These are phyloP conservation scores for Periconia macrospinosa DNA, from an alignment of 2,329 filamentous ascomycete species.

Conservation along the genomic window DNA sequence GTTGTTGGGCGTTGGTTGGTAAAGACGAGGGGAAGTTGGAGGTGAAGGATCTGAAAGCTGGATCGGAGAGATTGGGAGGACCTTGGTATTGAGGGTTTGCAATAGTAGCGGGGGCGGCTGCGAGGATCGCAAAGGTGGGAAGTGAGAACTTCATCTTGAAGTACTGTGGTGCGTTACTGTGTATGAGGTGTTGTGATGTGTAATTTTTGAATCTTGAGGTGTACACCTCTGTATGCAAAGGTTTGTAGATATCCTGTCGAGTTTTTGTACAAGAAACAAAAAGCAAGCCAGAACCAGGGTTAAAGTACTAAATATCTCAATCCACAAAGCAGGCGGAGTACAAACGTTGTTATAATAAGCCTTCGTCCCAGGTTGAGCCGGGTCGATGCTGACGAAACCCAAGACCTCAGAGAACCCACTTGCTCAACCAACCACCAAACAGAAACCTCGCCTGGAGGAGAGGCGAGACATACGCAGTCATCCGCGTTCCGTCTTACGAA, in stretches of 20 bases:
- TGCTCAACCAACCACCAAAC: not conserved
- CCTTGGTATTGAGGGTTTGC: not conserved
- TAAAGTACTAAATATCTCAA: too few species aligned
- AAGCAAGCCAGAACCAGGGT: too few species aligned
- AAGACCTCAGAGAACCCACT: not conserved
- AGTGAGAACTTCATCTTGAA: slow-evolving; percentile 4
- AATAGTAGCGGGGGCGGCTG: not conserved
- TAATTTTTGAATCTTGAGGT: not conserved
- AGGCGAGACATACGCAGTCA: not conserved
- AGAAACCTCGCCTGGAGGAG: not conserved
- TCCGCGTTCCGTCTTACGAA: not conserved
- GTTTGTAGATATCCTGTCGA: too few species aligned
- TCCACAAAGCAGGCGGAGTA: not conserved
- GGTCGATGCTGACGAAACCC: not conserved
- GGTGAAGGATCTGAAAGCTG: not conserved
- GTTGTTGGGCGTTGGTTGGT: slow-evolving; percentile 20
- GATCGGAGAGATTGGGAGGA: not conserved
- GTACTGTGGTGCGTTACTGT: not conserved
- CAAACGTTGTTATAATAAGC: not conserved
- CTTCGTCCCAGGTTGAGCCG: not conserved
- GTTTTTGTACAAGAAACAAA: too few species aligned
- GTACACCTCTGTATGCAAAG: too few species aligned
- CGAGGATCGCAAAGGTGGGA: slow-evolving; percentile 8
- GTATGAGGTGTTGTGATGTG: not conserved
- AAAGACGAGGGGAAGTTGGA: slow-evolving; percentile 4